Percentiles rank a stretch among this genome's conserved stretches.
Evolutionary conservation across 2,329 filamentous ascomycete species (phyloP).

Genomic region (Aureobasidium namibiae): DNA sequence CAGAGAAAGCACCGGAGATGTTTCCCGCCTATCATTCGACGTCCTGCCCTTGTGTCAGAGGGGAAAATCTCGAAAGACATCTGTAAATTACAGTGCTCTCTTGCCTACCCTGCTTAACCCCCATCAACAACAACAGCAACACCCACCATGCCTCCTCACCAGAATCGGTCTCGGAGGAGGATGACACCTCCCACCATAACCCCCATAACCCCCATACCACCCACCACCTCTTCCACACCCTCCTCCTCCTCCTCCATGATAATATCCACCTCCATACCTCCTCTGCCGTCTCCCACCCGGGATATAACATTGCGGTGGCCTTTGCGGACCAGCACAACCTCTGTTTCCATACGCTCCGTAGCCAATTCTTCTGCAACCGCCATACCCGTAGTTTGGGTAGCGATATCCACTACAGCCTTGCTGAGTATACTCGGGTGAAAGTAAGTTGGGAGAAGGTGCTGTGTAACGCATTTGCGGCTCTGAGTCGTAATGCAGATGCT

Average conservation of each 20-base stretch:
- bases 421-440: background rate
- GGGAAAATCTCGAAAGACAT: no score
- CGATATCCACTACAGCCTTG: slow-evolving; percentile 4
- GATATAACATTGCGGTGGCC: background rate
- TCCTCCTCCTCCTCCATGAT: background rate
- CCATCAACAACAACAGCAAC: background rate
- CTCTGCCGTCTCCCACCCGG: background rate
- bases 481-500: background rate
- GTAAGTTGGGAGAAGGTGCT: background rate
- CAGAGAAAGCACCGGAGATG: background rate
- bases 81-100: background rate
- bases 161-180: background rate
- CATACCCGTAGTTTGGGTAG: background rate
- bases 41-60: no score
- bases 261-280: slow-evolving; percentile 1
- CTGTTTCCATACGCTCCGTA: background rate
- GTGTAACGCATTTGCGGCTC: background rate
- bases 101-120: background rate
- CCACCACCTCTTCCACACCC: slow-evolving; percentile 6
- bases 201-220: no score
- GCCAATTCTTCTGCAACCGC: background rate
- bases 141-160: background rate
- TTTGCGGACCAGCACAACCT: background rate
- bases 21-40: background rate
- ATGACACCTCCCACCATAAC: no score